Conservation (phyloP, 176 grass and related monocot genomes). For the Cymbopogon citratus region DNA sequence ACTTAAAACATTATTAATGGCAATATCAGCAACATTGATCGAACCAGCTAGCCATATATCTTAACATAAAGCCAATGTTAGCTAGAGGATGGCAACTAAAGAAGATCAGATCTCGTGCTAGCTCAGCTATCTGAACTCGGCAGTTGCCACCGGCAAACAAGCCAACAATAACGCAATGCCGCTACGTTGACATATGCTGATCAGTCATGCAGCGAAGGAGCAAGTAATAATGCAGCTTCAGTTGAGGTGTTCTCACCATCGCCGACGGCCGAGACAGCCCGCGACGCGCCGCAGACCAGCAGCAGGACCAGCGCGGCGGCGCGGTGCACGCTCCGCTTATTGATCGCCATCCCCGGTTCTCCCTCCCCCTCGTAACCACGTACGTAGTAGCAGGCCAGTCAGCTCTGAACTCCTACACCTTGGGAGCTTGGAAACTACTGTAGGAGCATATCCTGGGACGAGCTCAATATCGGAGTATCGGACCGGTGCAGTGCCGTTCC, state of each 20-base stretch:
- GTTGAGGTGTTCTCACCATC: slow-evolving; percentile 18
- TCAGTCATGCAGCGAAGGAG: not conserved
- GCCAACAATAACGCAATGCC: not conserved
- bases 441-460: not conserved
- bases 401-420: not conserved
- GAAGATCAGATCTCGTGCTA: not conserved
- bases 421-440: not conserved
- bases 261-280: not conserved
- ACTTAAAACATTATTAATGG: not conserved
- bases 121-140: not conserved
- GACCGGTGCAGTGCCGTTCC: not conserved
- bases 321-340: not conserved
- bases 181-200: not conserved
- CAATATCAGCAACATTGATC: not conserved
- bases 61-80: not conserved
- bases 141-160: not conserved
- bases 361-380: not conserved
- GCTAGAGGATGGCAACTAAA: not conserved
- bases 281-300: slow-evolving; percentile 13
- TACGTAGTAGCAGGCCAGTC: not conserved
- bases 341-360: slow-evolving; percentile 13
- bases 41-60: not conserved
- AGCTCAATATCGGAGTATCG: slow-evolving; percentile 1
- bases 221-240: not conserved
- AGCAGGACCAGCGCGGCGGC: slow-evolving; percentile 16